Evolutionary conservation across 2,329 filamentous ascomycete species (phyloP).

Genomic region (Pestalotiopsis sp.): DNA sequence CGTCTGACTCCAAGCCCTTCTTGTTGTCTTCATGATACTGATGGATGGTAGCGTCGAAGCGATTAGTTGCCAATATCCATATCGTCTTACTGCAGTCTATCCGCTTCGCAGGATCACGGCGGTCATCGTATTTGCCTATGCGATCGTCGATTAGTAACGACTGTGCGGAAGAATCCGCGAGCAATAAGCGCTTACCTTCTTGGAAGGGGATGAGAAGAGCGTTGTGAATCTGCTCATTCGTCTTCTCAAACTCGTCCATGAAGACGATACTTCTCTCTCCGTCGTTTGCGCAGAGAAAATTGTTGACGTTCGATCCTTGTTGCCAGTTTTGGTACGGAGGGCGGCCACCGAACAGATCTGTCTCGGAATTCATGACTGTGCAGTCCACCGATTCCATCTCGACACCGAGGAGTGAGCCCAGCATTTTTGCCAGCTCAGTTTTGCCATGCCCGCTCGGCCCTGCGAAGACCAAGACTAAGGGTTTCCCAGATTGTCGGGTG

Average conservation of each 20-base stretch:
- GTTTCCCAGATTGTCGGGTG: slow-evolving; percentile 26
- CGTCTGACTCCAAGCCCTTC: slow-evolving; percentile 12
- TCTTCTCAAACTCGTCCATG: slow-evolving; percentile 55
- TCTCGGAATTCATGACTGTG: slow-evolving; percentile 35
- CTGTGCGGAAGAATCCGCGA: no score
- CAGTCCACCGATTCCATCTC: slow-evolving; percentile 40
- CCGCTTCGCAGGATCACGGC: slow-evolving; percentile 27
- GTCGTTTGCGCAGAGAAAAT: slow-evolving; percentile 40
- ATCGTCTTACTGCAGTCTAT: slow-evolving; percentile 46
- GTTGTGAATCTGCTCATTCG: slow-evolving; percentile 37
- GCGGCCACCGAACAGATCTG: slow-evolving; percentile 44
- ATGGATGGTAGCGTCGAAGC: slow-evolving; percentile 39
- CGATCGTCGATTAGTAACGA: no score
- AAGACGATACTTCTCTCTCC: slow-evolving; percentile 44
- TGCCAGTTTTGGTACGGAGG: no score
- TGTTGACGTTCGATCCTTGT: slow-evolving; percentile 44
- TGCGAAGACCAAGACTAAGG: slow-evolving; percentile 42
- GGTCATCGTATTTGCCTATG: slow-evolving; percentile 39
- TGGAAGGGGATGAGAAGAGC: slow-evolving; percentile 46
- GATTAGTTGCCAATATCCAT: slow-evolving; percentile 51
- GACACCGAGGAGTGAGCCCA: slow-evolving; percentile 41
- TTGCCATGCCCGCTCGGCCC: slow-evolving; percentile 52
- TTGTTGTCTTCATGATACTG: slow-evolving; percentile 34
- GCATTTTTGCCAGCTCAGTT: slow-evolving; percentile 44
- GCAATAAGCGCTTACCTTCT: slow-evolving; percentile 30